Conservation (phyloP, 345 rosid genomes). For the Brassica cretica region DNA sequence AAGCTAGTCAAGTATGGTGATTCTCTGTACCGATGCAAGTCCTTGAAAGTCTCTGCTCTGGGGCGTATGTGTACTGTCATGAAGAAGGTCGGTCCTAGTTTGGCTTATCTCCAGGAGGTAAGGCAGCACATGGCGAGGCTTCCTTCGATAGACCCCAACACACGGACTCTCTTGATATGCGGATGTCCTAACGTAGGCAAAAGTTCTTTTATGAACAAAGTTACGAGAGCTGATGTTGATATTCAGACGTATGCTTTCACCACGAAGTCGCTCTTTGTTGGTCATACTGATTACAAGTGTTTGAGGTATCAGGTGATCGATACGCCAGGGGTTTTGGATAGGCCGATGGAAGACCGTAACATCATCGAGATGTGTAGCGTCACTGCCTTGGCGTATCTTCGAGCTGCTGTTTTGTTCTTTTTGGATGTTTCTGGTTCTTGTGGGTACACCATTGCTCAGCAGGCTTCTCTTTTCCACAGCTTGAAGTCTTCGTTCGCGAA, state of each 20-base stretch:
- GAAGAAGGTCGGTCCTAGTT: not conserved
- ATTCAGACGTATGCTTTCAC: slow-evolving; percentile 59
- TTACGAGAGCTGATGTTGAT: slow-evolving; percentile 82
- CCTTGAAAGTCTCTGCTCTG: not conserved
- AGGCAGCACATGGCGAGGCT: not conserved
- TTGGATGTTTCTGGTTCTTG: slow-evolving; percentile 87
- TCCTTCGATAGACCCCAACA: slow-evolving; percentile 40
- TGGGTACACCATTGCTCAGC: slow-evolving; percentile 85
- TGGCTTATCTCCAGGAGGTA: not conserved
- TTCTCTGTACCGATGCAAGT: not conserved
- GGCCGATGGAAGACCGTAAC: slow-evolving; percentile 54
- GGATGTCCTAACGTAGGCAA: slow-evolving; percentile 83
- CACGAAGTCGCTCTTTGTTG: slow-evolving; percentile 63
- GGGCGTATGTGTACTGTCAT: not conserved
- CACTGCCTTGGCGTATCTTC: slow-evolving; percentile 75
- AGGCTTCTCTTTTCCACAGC: slow-evolving; percentile 76
- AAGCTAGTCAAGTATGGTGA: not conserved
- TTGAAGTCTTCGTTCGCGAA: slow-evolving; percentile 37
- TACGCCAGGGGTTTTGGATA: not conserved
- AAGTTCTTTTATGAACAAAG: slow-evolving; percentile 73
- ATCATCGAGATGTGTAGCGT: slow-evolving; percentile 94
- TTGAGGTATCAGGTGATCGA: slow-evolving; percentile 44
- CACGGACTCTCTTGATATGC: slow-evolving; percentile 63
- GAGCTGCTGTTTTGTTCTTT: slow-evolving; percentile 41
- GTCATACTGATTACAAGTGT: slow-evolving; percentile 77